These are phyloP conservation scores for Claviceps capensis DNA, from an alignment of 2,329 filamentous ascomycete genomes.

Conservation along the genomic window DNA sequence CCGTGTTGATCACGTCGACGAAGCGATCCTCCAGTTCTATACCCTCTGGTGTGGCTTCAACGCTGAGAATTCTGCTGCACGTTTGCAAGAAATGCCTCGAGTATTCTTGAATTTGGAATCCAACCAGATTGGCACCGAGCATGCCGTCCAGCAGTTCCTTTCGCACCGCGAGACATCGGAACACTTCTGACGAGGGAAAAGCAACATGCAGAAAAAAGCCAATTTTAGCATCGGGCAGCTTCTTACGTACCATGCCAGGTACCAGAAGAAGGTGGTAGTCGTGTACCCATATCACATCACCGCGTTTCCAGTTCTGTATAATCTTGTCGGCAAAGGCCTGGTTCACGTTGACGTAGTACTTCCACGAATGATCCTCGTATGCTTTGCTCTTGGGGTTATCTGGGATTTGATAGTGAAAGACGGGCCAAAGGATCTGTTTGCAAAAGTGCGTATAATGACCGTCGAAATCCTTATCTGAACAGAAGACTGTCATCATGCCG, in stretches of 20 bases:
- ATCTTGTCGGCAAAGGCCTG: conserved; percentile 87
- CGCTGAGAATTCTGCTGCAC: conserved; percentile 79
- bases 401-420: conserved; percentile 96
- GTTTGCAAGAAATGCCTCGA: conserved; percentile 90
- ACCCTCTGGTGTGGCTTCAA: conserved; percentile 78
- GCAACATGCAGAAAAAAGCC: conserved; percentile 93
- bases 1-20: conserved; percentile 70
- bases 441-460: conserved; percentile 93
- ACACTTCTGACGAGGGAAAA: conserved; percentile 92
- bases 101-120: conserved; percentile 90
- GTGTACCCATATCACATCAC: conserved; percentile 88
- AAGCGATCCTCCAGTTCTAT: conserved; percentile 87
- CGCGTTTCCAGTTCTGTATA: conserved; percentile 81
- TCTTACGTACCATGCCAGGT: conserved; percentile 77
- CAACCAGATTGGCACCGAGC: conserved; percentile 81
- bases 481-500: conserved; percentile 72
- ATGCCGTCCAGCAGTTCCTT: conserved; percentile 84
- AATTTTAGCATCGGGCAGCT: conserved; percentile 85
- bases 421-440: conserved; percentile 95
- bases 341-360: conserved; percentile 86
- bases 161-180: conserved; percentile 77
- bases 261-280: conserved; percentile 90
- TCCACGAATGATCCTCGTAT: conserved; percentile 93
- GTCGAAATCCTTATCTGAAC: conserved; percentile 83
- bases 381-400: conserved; percentile 98